Conservation (phyloP, 805 yeast species). For the Pichia cephalocereana region DNA sequence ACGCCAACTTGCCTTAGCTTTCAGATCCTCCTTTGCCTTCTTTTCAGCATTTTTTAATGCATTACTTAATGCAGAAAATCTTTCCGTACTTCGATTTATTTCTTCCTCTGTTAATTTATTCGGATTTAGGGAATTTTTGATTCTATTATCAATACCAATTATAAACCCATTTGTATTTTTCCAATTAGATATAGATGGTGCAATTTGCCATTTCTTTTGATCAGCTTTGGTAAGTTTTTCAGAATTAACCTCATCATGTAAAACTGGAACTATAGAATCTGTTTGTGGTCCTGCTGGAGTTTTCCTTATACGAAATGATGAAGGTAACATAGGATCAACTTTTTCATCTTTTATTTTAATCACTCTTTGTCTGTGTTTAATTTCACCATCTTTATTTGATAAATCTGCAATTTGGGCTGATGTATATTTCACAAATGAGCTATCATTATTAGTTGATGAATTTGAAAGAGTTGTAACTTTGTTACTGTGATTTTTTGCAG, state of each 20-base stretch:
- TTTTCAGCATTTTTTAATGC: conserved; percentile 67
- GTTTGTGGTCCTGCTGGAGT: conserved; percentile 64
- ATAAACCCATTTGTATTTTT: conserved; percentile 88
- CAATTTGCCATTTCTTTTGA: conserved; percentile 75
- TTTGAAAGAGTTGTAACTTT: conserved; percentile 13
- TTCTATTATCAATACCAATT: conserved; percentile 68
- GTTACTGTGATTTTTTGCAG: conserved; percentile 31
- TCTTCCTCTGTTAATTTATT: conserved; percentile 17
- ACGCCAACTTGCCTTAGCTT: conserved; percentile 40
- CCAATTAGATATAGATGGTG: conserved; percentile 92
- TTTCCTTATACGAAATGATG: conserved; percentile 62
- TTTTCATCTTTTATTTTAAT: conserved; percentile 60
- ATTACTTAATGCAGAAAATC: conserved; percentile 50
- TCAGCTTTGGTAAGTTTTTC: conserved; percentile 60
- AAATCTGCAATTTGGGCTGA: conserved; percentile 28
- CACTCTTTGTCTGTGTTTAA: conserved; percentile 29
- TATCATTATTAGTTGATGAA: conserved; percentile 9
- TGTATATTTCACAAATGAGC: conserved; percentile 38
- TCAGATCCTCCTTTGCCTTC: conserved; percentile 48
- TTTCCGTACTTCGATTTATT: conserved; percentile 35
- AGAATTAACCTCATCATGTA: conserved; percentile 44
- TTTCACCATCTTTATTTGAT: conserved; percentile 4
- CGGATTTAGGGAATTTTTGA: conserved; percentile 38
- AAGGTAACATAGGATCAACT: conserved; percentile 82
- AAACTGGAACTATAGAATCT: conserved; percentile 45